A percentile compares a stretch with the other conserved stretches of the same genome.
Conservation (phyloP, 306 rosid species). For the Alnus glutinosa region DNA sequence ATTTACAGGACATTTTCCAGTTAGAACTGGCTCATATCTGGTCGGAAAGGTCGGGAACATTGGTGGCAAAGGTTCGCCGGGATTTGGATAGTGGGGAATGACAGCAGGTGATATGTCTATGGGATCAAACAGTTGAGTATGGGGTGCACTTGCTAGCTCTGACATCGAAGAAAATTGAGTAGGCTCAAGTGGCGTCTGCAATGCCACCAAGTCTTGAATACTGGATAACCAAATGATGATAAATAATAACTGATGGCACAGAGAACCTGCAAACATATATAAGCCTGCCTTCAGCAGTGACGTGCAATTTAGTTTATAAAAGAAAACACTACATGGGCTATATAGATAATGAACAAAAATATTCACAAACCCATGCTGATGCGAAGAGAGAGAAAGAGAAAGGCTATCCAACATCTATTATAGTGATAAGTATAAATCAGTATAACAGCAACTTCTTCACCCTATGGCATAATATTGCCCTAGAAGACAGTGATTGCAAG, state of each 20-base stretch:
- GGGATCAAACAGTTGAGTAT: conserved; percentile 75
- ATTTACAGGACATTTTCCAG: conserved; percentile 89
- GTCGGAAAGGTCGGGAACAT: conserved; percentile 87
- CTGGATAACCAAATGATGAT: conserved; percentile 64
- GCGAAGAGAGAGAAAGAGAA: neutral
- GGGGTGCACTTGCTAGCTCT: conserved; percentile 70
- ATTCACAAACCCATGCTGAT: neutral
- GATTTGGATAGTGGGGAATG: conserved; percentile 73
- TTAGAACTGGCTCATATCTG: conserved; percentile 80
- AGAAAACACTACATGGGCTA: neutral
- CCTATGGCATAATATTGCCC: neutral
- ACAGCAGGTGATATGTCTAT: conserved; percentile 93
- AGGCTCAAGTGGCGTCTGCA: conserved; percentile 38
- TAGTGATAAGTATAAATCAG: neutral
- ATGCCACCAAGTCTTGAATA: conserved; percentile 63
- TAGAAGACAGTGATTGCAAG: neutral
- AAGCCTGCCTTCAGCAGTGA: conserved; percentile 28
- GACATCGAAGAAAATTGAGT: conserved; percentile 38
- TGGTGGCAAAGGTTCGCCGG: conserved; percentile 67
- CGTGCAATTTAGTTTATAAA: neutral
- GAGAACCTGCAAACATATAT: conserved; percentile 64
- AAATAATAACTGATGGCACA: conserved; percentile 61
- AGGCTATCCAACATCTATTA: neutral
- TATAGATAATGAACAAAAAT: neutral
- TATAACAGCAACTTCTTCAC: neutral